Evolutionary conservation across 225 moss, liverwort and hornwort genomes (phyloP).

Genomic region (Lunularia cruciata): DNA sequence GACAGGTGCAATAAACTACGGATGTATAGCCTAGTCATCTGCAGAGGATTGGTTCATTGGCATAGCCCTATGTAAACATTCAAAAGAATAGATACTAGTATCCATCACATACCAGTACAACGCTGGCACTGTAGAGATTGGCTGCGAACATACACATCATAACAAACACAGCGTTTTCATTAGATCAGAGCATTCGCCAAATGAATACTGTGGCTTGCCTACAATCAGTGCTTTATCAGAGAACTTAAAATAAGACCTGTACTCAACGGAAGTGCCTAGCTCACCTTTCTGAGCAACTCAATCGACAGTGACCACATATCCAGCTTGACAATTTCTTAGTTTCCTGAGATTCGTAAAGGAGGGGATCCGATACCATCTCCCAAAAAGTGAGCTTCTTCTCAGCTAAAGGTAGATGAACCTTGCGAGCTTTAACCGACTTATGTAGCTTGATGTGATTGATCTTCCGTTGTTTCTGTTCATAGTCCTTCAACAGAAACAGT

Average conservation of each 20-base stretch:
- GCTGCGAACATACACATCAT: slow-evolving; percentile 25
- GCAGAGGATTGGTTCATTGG: no score
- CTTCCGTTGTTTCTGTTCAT: slow-evolving; percentile 33
- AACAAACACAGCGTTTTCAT: no score
- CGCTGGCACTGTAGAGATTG: slow-evolving; percentile 37
- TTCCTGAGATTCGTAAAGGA: slow-evolving; percentile 11
- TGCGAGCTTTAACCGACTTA: slow-evolving; percentile 27
- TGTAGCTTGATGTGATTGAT: slow-evolving; percentile 23
- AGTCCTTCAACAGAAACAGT: slow-evolving; percentile 40
- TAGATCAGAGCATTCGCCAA: no score
- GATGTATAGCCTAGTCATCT: no score
- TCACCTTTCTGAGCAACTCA: slow-evolving; percentile 33
- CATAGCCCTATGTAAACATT: no score
- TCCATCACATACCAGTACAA: slow-evolving; percentile 32
- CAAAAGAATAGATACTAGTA: no score
- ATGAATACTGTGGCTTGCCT: no score
- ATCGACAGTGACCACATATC: slow-evolving; percentile 37
- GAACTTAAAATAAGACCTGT: no score
- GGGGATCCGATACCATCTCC: slow-evolving; percentile 37
- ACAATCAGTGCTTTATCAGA: no score
- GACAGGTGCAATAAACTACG: not conserved
- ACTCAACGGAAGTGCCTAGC: not conserved
- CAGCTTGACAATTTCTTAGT: slow-evolving; percentile 23
- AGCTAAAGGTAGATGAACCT: not conserved
- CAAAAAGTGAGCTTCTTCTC: slow-evolving; percentile 37